Base-by-base conservation (phyloP, 495 filamentous ascomycete genomes). In the Penicillium diatomitis region DNA sequence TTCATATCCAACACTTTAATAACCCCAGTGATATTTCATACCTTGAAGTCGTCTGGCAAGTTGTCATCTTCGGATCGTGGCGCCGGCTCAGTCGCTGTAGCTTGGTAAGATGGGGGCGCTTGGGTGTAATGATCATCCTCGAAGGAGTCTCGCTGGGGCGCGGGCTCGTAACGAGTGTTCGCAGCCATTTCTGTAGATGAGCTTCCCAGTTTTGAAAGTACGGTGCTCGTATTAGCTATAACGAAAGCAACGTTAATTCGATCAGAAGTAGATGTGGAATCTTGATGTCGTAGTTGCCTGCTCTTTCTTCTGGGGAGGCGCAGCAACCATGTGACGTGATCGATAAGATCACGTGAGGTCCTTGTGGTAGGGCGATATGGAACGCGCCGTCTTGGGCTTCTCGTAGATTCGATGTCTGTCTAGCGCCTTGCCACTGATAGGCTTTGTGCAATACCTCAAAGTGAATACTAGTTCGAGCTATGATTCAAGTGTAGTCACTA, bases 41-140 rank as follows among this genome's bases (percentile, higher is more conserved):
- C 85, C 74, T 95, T 98, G 78, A 98, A 97, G 72, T 98, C 92
- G 77, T 98, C 92, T 4, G 92, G 92, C 39, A 98, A 63, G 56
- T 89, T 84, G 63, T 96, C 90, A 65, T 90, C 86, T 60, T 95
- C 88, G 63, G 81, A 82, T 64, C 78, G 85, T 52, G 92, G 84
- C 46, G 83, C 76, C n/a, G 67, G 56, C n/a, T 68, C 61, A 6
- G 42, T 34, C 20, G 62, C 64, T 27, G 69, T 71, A 46, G 58
- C 77, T 76, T 63, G 76, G 68, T 61, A 86, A 71, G 55, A 87
- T 5, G 92, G 92, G 53, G 92, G 92, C 54, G 90, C 75, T 63
- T 92, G 88, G 42, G 85, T 78, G 76, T 87, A 96, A 52, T 66
- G 60, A 52, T 68, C 63, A 38, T 78, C 74, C 36, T 88, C 84